A percentile compares a stretch with the other conserved stretches of the same genome.
These are phyloP conservation scores for Tuber aestivum DNA, from an alignment of 495 filamentous ascomycete species.

Conservation along the genomic window DNA sequence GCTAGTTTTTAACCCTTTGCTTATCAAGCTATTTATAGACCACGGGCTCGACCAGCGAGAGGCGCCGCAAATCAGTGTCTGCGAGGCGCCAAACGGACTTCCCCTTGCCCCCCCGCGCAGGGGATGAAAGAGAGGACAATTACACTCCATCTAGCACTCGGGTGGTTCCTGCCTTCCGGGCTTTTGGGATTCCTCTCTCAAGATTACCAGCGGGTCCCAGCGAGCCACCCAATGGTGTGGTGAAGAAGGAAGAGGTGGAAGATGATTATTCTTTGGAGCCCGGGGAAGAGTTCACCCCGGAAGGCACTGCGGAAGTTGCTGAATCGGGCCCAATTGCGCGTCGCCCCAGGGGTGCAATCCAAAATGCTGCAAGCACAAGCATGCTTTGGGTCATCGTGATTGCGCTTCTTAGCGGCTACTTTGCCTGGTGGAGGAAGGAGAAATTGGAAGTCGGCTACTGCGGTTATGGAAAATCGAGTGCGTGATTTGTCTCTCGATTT, in stretches of 20 bases:
- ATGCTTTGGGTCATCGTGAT: constrained; percentile 59
- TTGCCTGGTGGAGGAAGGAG: constrained; percentile 81
- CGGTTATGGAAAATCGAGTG: constrained; percentile 60
- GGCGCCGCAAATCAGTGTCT: constrained; percentile 33
- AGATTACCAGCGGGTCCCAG: constrained; percentile 44
- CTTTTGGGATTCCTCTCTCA: constrained; percentile 50
- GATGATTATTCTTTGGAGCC: constrained; percentile 51
- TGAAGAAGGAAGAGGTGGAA: constrained; percentile 41
- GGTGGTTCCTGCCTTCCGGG: constrained; percentile 44
- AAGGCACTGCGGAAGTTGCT: constrained; percentile 72
- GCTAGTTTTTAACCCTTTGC: neutral
- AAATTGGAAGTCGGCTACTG: constrained; percentile 94
- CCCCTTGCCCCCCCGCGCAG: constrained; percentile 9
- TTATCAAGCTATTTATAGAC: constrained; percentile 22
- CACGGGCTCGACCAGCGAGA: constrained; percentile 21
- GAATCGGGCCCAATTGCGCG: constrained; percentile 48
- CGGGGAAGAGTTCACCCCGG: constrained; percentile 90
- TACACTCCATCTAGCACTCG: constrained; percentile 23
- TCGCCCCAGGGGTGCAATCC: constrained; percentile 16
- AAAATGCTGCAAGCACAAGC: constrained; percentile 18
- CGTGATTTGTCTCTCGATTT: constrained; percentile 45
- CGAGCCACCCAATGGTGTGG: constrained; percentile 31
- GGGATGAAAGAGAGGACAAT: constrained; percentile 18
- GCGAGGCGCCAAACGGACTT: constrained; percentile 34
- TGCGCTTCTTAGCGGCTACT: constrained; percentile 64